Evolutionary conservation across 2,329 filamentous ascomycete genomes (phyloP), one percentile per base, ranked within the genome.

Genomic region (Juglanconis sp.): DNA sequence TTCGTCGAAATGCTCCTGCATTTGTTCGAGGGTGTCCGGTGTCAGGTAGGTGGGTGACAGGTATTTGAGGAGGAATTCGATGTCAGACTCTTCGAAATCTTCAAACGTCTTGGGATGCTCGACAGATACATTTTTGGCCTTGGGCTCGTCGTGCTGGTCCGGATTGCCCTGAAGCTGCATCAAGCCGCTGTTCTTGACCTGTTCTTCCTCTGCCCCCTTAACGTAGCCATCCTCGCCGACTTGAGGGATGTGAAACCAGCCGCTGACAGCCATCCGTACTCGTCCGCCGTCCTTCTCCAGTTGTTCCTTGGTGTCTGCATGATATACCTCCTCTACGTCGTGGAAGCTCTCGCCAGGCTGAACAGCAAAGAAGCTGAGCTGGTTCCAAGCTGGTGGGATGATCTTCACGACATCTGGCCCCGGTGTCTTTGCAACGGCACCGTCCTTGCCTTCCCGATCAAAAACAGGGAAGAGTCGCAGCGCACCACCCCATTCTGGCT

Each of bases 301-400:
- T 74, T 85, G 84, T 68, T 78, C 82, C 71, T 78, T 79, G 62
- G 72, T 81, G 65, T 77, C 79, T 69, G 86, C 82, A 72, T 90
- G 87, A 76, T 97, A 98, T 4, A 99, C 95, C 76, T 99, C 95
- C 77, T 98, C 94, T 58, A 99, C 95, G 73, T 99, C 95, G 76
- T 99, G 95, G 76, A 98, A 99, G 73, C 94, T 98, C 81, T 96
- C 88, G n/a, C 95, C 95, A 0, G 95, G 95, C 77, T 97, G 92
- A 6, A 99, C 96, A 17, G 93, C 92, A 74, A 99, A 99, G 83
- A 99, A 99, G 68, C 91, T 95, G 62, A 99, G 82, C 78, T 99
- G 95, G 74, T 98, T 97, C 87, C 94, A 99, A 0, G 93, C 92
- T 0, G 95, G 95, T 0, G 95, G 93, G 62, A 99, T 96, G 47